These are phyloP conservation scores for Gloeophyllum trabeum DNA, from an alignment of 768 basidiomycete species.

Conservation along the genomic window DNA sequence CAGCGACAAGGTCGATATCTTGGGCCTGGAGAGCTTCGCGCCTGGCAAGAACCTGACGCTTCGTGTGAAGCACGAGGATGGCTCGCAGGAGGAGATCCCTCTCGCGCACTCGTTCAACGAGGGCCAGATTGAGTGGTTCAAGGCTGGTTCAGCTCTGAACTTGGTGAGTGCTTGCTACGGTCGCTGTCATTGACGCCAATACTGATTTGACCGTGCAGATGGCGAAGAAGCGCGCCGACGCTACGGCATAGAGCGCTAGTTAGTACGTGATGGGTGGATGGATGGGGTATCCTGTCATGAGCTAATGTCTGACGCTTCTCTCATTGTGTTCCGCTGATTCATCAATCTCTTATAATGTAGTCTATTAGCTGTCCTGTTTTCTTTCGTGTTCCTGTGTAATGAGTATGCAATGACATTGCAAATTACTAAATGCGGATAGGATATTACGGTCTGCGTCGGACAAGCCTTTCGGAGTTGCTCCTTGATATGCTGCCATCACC, in stretches of 20 bases:
- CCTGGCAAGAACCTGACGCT: conserved; percentile 89
- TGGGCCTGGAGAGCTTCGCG: conserved; percentile 80
- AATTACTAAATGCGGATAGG: too few species aligned
- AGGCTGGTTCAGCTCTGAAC: conserved; percentile 92
- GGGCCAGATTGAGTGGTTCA: conserved; percentile 98
- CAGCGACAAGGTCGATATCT: conserved; percentile 79
- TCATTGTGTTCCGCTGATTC: too few species aligned
- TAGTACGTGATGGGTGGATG: background rate
- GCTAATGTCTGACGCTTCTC: too few species aligned
- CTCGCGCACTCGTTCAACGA: conserved; percentile 95
- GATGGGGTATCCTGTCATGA: background rate
- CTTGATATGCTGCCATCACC: too few species aligned
- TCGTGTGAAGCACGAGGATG: conserved; percentile 73
- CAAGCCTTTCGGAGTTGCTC: too few species aligned
- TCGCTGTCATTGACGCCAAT: background rate
- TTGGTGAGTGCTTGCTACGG: conserved; percentile 29
- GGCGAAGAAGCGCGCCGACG: background rate
- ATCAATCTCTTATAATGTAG: too few species aligned
- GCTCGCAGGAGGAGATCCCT: conserved; percentile 60
- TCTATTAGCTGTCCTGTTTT: too few species aligned
- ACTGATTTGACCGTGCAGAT: background rate
- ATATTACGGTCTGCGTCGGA: too few species aligned
- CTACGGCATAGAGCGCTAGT: background rate
- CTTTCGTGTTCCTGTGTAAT: too few species aligned
- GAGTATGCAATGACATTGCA: too few species aligned